Evolutionary conservation across 225 moss, liverwort and hornwort genomes (phyloP).

Genomic region (Takakia lepidozioides): DNA sequence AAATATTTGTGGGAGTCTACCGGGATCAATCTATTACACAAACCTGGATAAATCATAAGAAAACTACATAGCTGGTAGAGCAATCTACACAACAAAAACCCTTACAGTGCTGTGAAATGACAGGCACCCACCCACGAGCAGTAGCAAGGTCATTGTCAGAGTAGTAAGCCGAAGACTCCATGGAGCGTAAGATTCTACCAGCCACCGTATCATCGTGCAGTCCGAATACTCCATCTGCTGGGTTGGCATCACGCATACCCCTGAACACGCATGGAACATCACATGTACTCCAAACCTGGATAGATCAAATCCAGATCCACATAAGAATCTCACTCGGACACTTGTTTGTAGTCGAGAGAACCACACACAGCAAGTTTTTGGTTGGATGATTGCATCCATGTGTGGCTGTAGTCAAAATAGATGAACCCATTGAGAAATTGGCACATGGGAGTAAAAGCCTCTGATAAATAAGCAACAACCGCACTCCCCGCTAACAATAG

Average conservation of each 20-base stretch:
- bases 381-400: no score
- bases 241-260: not conserved
- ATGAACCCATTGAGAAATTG: no score
- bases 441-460: no score
- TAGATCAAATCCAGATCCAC: no score
- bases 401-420: no score
- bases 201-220: conserved; percentile 9
- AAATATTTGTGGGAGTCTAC: not conserved
- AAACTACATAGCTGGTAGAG: conserved; percentile 44
- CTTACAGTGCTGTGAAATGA: no score
- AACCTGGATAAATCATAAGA: conserved; percentile 29
- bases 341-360: no score
- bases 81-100: conserved; percentile 32
- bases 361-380: no score
- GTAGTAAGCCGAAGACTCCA: conserved; percentile 48
- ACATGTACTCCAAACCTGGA: conserved; percentile 8
- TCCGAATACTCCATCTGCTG: conserved; percentile 27
- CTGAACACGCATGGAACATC: conserved; percentile 8
- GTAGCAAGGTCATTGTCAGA: conserved; percentile 23
- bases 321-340: no score
- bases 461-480: no score
- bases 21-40: not conserved
- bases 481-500: no score
- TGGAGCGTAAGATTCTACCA: conserved; percentile 31
- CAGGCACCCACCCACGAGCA: conserved; percentile 19